Percentiles rank a stretch among this genome's conserved stretches.
phyloP scores from a whole-genome alignment of 2,329 filamentous ascomycete genomes.

The Colletotrichum eleusines region DNA sequence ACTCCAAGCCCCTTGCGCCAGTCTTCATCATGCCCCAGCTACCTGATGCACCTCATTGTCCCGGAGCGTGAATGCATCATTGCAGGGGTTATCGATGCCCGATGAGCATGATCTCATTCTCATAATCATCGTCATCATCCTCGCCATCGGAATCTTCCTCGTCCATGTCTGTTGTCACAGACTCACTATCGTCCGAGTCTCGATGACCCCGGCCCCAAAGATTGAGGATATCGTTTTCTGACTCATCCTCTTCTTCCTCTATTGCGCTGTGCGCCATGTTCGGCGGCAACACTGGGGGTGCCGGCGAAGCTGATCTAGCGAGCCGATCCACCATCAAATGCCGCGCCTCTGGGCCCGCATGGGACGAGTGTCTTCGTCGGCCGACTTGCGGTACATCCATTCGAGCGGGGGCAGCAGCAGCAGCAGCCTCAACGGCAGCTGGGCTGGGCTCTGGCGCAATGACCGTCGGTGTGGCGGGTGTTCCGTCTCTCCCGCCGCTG shows the following conservation, averaged over 20 bases:
- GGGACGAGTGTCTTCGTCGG: conserved; percentile 56
- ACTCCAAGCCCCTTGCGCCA: conserved; percentile 23
- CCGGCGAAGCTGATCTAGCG: conserved; percentile 46
- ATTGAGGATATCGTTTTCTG: conserved; percentile 61
- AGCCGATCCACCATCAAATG: conserved; percentile 54
- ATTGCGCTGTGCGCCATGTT: conserved; percentile 46
- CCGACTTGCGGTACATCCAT: conserved; percentile 19
- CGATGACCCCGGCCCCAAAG: conserved; percentile 64
- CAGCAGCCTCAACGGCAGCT: background rate
- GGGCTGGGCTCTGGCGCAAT: background rate
- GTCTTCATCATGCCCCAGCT: conserved; percentile 7
- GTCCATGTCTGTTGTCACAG: conserved; percentile 52
- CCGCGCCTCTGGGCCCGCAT: conserved; percentile 50
- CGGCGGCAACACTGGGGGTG: conserved; percentile 21
- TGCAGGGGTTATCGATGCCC: conserved; percentile 57
- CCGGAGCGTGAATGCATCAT: background rate
- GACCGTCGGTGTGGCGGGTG: background rate
- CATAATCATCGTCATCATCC: conserved; percentile 62
- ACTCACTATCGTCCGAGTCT: conserved; percentile 58
- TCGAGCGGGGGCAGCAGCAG: background rate
- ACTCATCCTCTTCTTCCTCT: conserved; percentile 53
- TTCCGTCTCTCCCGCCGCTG: conserved; percentile 55
- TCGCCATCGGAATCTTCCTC: conserved; percentile 57
- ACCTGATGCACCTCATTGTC: conserved; percentile 21
- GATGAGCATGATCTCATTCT: conserved; percentile 63